Evolutionary conservation across 2,329 filamentous ascomycete genomes (phyloP), one percentile per base, ranked within the genome.

Genomic region (Aspergillus latus): DNA sequence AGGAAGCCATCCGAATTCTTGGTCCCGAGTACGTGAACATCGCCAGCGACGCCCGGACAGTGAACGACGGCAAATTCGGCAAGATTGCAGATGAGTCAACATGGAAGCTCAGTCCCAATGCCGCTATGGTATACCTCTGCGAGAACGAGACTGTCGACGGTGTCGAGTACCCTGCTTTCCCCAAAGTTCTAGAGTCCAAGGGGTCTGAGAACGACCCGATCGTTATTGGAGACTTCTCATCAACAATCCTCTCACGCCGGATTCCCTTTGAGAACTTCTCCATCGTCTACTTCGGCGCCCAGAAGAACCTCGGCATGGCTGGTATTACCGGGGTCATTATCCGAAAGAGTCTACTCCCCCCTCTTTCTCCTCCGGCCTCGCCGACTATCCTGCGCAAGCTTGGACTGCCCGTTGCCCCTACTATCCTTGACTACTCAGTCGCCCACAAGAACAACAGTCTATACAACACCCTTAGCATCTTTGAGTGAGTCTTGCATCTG

Each of bases 401-500:
- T 8, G 86, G 88, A 50, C 62, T 78, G 3, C 75, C 75, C 9
- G 49, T 64, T 46, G 71, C 71, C 0, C 92, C 93, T 2, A 84
- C 90, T 15, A 84, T 97, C 43, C 78, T 97, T 47, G 84, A 90
- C 62, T 97, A 93, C 69, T 87, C 91, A 60, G 88, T 94, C 63
- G 88, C 89, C 40, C 44, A 47, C 29, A 95, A 95, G 80, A 95
- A 95, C 78, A 94, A 96, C 78, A 94, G 89, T 65, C 82, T 97
- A 29, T 97, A 97, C 79, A 97, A 97, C 76, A 97, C 93, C 0
- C 79, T 97, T 9, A 92, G 90, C 67, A 96, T 97, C 68, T 96
- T 97, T 61, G 63, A 65, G 63, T 65, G 49, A 36, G 63, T 52
- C 10, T 4, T 11, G 8, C 13, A 15, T 13, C 10, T 21, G 3